Percentiles rank a stretch among this genome's conserved stretches.
These are phyloP conservation scores for Elaeagnus macrophylla DNA, from an alignment of 306 rosid genomes.

Conservation along the genomic window DNA sequence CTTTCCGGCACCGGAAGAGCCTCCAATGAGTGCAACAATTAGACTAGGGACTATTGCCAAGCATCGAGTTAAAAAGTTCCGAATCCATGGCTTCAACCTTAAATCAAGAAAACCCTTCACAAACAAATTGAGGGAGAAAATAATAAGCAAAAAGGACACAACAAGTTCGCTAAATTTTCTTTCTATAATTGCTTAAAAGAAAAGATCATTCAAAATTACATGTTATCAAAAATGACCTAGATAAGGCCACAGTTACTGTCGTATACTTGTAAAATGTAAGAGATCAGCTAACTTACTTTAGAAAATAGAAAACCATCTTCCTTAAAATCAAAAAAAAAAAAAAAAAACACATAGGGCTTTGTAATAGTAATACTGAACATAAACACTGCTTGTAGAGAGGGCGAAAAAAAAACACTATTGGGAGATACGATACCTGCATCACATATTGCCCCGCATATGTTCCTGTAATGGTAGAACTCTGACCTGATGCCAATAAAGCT, in stretches of 20 bases:
- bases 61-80: conserved; percentile 76
- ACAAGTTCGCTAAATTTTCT: neutral
- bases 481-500: conserved; percentile 96
- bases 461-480: conserved; percentile 97
- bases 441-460: conserved; percentile 98
- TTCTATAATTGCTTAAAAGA: no score
- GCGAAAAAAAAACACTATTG: neutral
- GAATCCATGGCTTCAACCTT: conserved; percentile 66
- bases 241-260: no score
- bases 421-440: conserved; percentile 61
- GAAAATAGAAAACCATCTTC: no score
- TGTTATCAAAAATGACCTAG: no score
- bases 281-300: no score
- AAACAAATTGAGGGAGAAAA: conserved; percentile 1
- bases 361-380: neutral
- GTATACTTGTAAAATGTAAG: no score
- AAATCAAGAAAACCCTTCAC: conserved; percentile 86
- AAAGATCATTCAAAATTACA: no score
- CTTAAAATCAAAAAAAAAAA: no score
- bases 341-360: no score
- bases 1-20: conserved; percentile 89
- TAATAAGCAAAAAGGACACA: conserved; percentile 2
- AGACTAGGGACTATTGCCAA: conserved; percentile 93
- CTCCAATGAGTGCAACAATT: conserved; percentile 81
- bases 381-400: neutral